These are phyloP conservation scores for Chlorella sp. DNA, from an alignment of 139 green algal species.

Conservation along the genomic window DNA sequence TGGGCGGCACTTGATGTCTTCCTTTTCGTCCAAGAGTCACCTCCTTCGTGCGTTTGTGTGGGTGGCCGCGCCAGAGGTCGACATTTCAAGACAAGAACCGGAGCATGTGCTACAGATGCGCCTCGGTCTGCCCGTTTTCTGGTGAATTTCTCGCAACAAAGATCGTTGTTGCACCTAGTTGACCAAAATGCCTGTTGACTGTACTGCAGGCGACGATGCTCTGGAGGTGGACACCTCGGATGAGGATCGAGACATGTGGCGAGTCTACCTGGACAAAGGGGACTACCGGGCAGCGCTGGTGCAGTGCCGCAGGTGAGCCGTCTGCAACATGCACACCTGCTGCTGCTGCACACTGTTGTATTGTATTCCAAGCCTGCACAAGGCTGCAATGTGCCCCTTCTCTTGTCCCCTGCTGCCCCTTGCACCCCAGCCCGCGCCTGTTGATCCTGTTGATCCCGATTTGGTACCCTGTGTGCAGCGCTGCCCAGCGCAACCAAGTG, in stretches of 20 bases:
- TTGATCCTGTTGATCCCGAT: not conserved
- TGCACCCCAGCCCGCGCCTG: not conserved
- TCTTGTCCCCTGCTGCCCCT: not conserved
- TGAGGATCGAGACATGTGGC: conserved; percentile 88
- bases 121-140: too few species aligned
- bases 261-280: conserved; percentile 71
- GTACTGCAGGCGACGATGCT: conserved; percentile 45
- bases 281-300: conserved; percentile 61
- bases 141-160: too few species aligned
- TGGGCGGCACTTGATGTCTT: too few species aligned
- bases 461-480: not conserved
- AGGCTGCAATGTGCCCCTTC: not conserved
- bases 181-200: too few species aligned
- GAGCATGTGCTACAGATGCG: too few species aligned
- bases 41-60: not conserved
- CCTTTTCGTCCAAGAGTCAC: not conserved
- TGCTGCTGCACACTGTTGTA: not conserved
- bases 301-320: conserved; percentile 39
- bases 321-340: not conserved
- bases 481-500: conserved; percentile 72
- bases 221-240: conserved; percentile 57
- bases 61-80: too few species aligned
- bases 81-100: too few species aligned
- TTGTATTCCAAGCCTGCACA: not conserved
- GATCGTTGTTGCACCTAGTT: too few species aligned